Base-by-base conservation (phyloP, 2,329 filamentous ascomycete genomes). In the Pseudogymnoascus sp. region DNA sequence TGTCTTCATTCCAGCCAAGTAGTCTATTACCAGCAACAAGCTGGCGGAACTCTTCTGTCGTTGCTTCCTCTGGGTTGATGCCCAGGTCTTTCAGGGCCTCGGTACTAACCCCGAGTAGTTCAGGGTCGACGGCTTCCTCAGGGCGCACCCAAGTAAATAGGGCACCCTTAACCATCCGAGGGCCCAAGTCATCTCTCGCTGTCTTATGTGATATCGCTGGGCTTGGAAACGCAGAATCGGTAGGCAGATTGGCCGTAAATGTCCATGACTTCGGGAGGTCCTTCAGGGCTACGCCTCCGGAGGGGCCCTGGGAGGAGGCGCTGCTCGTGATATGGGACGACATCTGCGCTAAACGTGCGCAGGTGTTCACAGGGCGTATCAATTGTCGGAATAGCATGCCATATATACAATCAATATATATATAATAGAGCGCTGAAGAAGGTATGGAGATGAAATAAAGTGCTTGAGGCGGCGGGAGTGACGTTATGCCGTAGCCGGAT, bases 91-190 rank as follows among this genome's bases (percentile, higher is more conserved):
- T 80, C 75, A 97, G 79, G 0, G 92, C 93, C 1, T 84, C 84
- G 2, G 84, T 81, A 65, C 92, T 96, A 1, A 96, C 86, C 5
- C 84, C 88, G 1, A 97, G 81, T 13, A 99, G 79, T 70, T 97
- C 90, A 0, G 91, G 84, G 21, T 88, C 82, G 65, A 86, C 79
- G 26, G 86, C 82, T 17, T 80, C 75, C 69, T 93, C 88, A 0
- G 94, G 94, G 3, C 92, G 85, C 17, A 99, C 92, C 80, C 87
- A 99, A 7, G 92, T 96, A 75, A 90, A 99, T 59, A 93, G 76
- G 3, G 94, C 93, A 63, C 86, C 84, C 71, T 87, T 90, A 40
- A 99, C 94, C 73, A 91, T 81, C 58, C 92, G 88, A 13, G 94
- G 93, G 0, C 83, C 81, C 58, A 97, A 86, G 36, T 87, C 77